These are phyloP conservation scores for Plenodomus tracheiphilus DNA, from an alignment of 2,329 filamentous ascomycete species.

Conservation along the genomic window DNA sequence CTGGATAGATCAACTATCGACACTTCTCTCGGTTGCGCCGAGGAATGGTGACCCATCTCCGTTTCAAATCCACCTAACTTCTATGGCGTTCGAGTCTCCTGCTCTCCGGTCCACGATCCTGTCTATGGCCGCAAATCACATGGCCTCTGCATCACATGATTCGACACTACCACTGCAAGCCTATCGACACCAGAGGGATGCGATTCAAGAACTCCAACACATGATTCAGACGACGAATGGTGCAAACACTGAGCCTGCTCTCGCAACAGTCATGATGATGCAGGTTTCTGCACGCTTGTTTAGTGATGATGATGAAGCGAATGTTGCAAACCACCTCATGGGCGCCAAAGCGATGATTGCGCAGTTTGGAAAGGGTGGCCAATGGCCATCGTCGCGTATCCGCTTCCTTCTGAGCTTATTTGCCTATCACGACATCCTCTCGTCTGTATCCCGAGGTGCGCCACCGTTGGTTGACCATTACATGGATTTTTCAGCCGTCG, in stretches of 20 bases:
- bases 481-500: constrained; percentile 24
- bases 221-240: constrained; percentile 28
- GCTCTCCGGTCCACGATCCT: constrained; percentile 36
- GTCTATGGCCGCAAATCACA: constrained; percentile 37
- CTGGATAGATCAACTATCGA: constrained; percentile 31
- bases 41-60: constrained; percentile 20
- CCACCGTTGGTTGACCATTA: constrained; percentile 28
- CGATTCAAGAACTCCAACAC: constrained; percentile 28
- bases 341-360: constrained; percentile 39
- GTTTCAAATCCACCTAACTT: constrained; percentile 33
- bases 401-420: constrained; percentile 35
- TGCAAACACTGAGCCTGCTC: constrained; percentile 22
- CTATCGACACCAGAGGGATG: constrained; percentile 33
- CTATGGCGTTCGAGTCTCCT: constrained; percentile 28
- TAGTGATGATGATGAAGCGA: constrained; percentile 28
- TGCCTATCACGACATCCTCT: constrained; percentile 39
- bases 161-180: constrained; percentile 23
- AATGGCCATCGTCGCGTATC: constrained; percentile 21
- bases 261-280: constrained; percentile 41
- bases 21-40: constrained; percentile 29
- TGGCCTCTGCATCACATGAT: constrained; percentile 25
- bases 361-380: constrained; percentile 8
- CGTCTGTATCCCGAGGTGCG: constrained; percentile 32
- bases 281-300: constrained; percentile 36
- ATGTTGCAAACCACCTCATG: constrained; percentile 33